Conservation (phyloP, 176 grass and related monocot genomes). For the Leersia perrieri region DNA sequence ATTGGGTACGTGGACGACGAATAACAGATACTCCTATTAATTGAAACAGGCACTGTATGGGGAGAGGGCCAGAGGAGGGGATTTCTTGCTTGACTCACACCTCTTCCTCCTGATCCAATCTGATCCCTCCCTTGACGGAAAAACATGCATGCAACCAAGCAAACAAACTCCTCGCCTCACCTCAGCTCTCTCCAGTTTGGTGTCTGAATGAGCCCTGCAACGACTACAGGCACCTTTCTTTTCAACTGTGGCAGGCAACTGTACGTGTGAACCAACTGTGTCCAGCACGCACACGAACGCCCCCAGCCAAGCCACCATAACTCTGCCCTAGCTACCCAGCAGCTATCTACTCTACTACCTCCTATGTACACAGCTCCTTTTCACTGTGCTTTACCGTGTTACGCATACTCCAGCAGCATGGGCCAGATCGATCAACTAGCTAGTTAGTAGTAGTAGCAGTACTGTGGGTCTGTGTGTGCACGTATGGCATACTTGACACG, state of each 20-base stretch:
- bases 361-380: too few relatives aligned
- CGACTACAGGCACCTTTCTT: constrained; percentile 45
- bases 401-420: too few relatives aligned
- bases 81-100: not conserved
- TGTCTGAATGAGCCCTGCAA: constrained; percentile 43
- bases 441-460: too few relatives aligned
- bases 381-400: too few relatives aligned
- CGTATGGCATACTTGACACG: too few relatives aligned
- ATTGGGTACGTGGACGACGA: not conserved
- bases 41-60: too few relatives aligned
- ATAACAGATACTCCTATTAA: too few relatives aligned
- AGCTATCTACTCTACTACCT: too few relatives aligned
- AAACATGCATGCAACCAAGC: constrained; percentile 1
- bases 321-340: not conserved
- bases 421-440: too few relatives aligned
- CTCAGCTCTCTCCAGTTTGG: not conserved
- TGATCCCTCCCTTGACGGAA: not conserved
- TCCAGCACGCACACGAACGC: constrained; percentile 24
- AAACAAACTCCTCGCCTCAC: too few relatives aligned
- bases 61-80: too few relatives aligned
- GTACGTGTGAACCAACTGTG: constrained; percentile 17
- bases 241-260: constrained; percentile 23
- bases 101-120: not conserved
- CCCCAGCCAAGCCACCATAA: not conserved
- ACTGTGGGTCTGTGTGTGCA: too few relatives aligned